Evolutionary conservation across 345 rosid genomes (phyloP), one percentile per base, ranked within the genome.

Genomic region (Geranium rotundifolium): DNA sequence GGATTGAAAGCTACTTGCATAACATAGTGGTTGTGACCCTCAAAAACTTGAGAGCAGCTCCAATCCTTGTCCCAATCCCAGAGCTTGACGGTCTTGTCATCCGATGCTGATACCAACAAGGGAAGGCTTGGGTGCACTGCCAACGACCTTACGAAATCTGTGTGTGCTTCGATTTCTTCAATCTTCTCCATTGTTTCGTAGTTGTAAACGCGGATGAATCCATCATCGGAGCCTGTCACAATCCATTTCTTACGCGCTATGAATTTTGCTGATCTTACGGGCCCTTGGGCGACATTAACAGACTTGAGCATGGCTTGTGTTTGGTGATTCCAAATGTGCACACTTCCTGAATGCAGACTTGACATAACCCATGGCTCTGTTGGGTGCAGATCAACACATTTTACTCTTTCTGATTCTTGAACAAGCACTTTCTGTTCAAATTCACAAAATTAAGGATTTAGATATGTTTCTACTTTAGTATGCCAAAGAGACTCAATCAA

Each of bases 321-420:
- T 18, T 82, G 82, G 81, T 82, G 85, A 76, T 85, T 85, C 90
- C 86, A 87, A 67, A 87, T 80, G 71, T 84, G 76, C 70, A 87
- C 75, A 54, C 79, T 85, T 76, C 95, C 95, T 5, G 90, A 72
- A 67, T 85, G 68, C 80, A 87, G 77, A 76, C 88, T 81, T 61
- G 82, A 74, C 37, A 87, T 80, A 69, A 85, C 79, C 37, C 90
- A 82, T 87, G 95, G 88, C 70, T 87, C 78, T 19, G 84, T 81
- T 14, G 85, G 86, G 68, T 84, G 95, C 15, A 87, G 77, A 74
- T 87, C 88, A 17, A 82, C 81, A 13, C 84, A 84, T 65, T 87
- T 87, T 50, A 85, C 95, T 72, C 90, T 73, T 58, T 82, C 90
- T 14, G 85, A 87, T 64, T 75, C 61, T 60, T 82, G 83, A 61